phyloP scores from a whole-genome alignment of 495 filamentous ascomycete genomes.

The Trichoderma gamsii region DNA sequence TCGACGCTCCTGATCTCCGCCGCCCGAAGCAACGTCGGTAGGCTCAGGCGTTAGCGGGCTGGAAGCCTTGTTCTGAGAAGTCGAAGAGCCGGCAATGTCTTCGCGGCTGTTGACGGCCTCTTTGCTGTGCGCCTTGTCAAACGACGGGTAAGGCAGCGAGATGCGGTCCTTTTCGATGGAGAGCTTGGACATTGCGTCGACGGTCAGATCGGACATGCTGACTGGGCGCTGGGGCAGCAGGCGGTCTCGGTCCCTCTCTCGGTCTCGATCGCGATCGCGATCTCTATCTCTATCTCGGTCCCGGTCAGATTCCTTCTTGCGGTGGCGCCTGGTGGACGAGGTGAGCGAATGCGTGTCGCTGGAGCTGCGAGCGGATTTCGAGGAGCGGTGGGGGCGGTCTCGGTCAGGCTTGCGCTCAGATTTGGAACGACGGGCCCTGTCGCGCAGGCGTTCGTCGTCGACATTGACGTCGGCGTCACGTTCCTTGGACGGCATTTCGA shows the following conservation, averaged over 20 bases:
- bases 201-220: slow-evolving; percentile 41
- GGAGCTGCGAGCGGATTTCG: slow-evolving; percentile 14
- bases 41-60: slow-evolving; percentile 70
- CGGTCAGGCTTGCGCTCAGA: slow-evolving; percentile 19
- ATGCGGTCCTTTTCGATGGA: slow-evolving; percentile 38
- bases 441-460: slow-evolving; percentile 33
- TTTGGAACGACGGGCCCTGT: slow-evolving; percentile 33
- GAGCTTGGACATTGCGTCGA: slow-evolving; percentile 39
- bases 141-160: slow-evolving; percentile 74
- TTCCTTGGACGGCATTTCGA: slow-evolving; percentile 40
- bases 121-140: slow-evolving; percentile 87
- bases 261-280: slow-evolving; percentile 22
- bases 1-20: slow-evolving; percentile 20
- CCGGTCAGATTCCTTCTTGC: slow-evolving; percentile 19
- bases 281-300: slow-evolving; percentile 20
- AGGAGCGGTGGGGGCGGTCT: slow-evolving; percentile 22
- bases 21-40: slow-evolving; percentile 51
- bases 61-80: slow-evolving; percentile 24
- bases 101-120: slow-evolving; percentile 63
- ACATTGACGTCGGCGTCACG: slow-evolving; percentile 30
- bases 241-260: slow-evolving; percentile 23
- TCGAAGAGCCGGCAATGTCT: slow-evolving; percentile 33
- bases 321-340: slow-evolving; percentile 10
- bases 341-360: slow-evolving; percentile 14
- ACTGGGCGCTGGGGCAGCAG: slow-evolving; percentile 27